Percentiles rank a stretch among this genome's conserved stretches.
These are phyloP conservation scores for Penicillium cinerascens DNA, from an alignment of 495 filamentous ascomycete genomes.

Conservation along the genomic window DNA sequence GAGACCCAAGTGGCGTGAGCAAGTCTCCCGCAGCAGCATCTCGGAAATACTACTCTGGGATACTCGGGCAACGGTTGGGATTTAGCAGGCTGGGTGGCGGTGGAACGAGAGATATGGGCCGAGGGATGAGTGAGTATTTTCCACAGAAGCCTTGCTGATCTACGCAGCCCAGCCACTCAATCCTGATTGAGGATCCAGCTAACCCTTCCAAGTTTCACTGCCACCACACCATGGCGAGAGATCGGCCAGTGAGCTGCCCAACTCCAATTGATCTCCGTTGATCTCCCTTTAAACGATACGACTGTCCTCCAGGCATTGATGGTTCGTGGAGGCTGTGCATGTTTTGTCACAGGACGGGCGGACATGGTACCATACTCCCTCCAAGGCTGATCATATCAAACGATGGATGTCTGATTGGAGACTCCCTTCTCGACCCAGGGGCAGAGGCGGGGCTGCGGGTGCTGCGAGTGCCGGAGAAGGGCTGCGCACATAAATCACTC, in stretches of 20 bases:
- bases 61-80: not conserved
- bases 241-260: conserved; percentile 2
- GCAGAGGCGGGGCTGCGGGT: not conserved
- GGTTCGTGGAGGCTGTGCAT: not conserved
- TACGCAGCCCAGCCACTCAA: not conserved
- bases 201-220: conserved; percentile 1
- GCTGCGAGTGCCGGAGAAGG: too few relatives aligned
- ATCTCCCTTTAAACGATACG: not conserved
- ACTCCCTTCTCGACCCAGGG: not conserved
- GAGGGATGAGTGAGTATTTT: not conserved
- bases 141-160: not conserved
- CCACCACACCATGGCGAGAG: not conserved
- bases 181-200: not conserved
- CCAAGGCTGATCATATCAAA: not conserved
- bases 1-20: not conserved
- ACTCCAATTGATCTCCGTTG: not conserved
- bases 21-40: not conserved
- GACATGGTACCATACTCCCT: not conserved
- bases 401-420: not conserved
- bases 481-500: not conserved
- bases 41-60: not conserved
- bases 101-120: not conserved
- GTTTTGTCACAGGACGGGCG: not conserved
- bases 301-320: not conserved
- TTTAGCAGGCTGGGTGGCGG: not conserved